Evolutionary conservation across 202 grass and related monocot genomes (phyloP), one percentile per base, ranked within the genome.

Genomic region (Carex sylvatica): DNA sequence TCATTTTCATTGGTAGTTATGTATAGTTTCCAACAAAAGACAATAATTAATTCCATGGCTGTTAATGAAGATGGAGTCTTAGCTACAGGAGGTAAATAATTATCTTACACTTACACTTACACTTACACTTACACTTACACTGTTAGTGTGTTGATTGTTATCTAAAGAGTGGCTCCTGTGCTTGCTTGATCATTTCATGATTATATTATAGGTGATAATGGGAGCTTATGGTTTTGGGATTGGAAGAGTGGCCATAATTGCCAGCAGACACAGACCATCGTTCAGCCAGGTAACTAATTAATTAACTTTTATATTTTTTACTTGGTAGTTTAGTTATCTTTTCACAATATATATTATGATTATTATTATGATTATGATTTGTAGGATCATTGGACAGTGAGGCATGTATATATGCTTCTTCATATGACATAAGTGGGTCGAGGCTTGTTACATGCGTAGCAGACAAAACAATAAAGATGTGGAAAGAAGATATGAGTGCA

Each of bases 171-270:
- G 38, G 38, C 38, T 8, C 38, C 6, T 40, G 38, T 40, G 38
- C 38, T 40, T 40, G 36, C 5, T 40, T 40, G 36, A 40, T 40
- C 36, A 40, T 40, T 40, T 7, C 36, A 40, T 40, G 6, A 40
- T 40, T 40, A 40, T 40, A 7, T 40, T 40, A 40, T 40, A 40
- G 96, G 96, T 79, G 96, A 99, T 71, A 99, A 99, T 87, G 96
- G 96, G 82, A 99, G 96, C 85, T 46, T 99, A 61, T 95, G 96
- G 96, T 98, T 98, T 85, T 98, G 96, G 96, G 96, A 98, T 88
- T 98, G 96, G 96, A 98, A 98, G 83, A 98, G 96, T 22, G 96
- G 96, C 8, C 88, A 99, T 70, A 99, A 99, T 86, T 99, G 93
- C 65, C 91, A 99, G 79, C 96, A 95, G 86, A 88, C 84, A 5